Evolutionary conservation across 352 stramenopile genomes (phyloP).

Genomic region (Aphanomyces euteiches): DNA sequence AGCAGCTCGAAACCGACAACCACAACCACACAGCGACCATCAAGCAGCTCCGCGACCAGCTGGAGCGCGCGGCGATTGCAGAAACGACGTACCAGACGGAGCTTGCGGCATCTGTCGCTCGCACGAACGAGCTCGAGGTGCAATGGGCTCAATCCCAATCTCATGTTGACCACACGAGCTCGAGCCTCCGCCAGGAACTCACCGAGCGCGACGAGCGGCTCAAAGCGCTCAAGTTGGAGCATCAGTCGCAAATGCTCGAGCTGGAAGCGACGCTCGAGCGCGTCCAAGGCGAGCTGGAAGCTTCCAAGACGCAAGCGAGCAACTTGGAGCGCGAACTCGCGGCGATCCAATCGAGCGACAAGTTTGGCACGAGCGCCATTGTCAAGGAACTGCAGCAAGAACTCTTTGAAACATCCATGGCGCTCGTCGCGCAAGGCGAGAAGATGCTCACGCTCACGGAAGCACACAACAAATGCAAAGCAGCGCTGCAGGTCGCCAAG

Average conservation of each 20-base stretch:
- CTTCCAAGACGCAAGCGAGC: background rate
- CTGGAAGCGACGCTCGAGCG: background rate
- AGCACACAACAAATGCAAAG: conserved; percentile 45
- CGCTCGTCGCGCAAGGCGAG: conserved; percentile 70
- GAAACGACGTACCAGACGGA: conserved; percentile 27
- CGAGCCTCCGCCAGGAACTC: conserved; percentile 18
- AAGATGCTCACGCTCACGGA: conserved; percentile 53
- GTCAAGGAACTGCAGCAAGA: conserved; percentile 55
- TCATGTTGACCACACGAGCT: conserved; percentile 1
- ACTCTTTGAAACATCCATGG: conserved; percentile 64
- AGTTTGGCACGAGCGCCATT: conserved; percentile 4
- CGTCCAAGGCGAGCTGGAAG: background rate
- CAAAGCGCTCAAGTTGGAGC: conserved; percentile 5
- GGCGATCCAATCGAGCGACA: conserved; percentile 11
- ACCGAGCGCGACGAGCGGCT: conserved; percentile 26
- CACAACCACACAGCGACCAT: conserved; percentile 6
- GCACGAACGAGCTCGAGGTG: conserved; percentile 28
- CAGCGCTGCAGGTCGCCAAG: conserved; percentile 43
- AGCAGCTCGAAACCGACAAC: conserved; percentile 10
- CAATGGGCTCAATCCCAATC: conserved; percentile 25
- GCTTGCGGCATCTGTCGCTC: conserved; percentile 13
- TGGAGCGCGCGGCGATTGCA: conserved; percentile 24
- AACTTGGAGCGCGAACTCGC: conserved; percentile 3
- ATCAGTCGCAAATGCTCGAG: conserved; percentile 14
- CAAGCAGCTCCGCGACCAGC: conserved; percentile 12